Conservation (phyloP, 371 early-diverging fungal species). For the Rhizopus arrhizus region DNA sequence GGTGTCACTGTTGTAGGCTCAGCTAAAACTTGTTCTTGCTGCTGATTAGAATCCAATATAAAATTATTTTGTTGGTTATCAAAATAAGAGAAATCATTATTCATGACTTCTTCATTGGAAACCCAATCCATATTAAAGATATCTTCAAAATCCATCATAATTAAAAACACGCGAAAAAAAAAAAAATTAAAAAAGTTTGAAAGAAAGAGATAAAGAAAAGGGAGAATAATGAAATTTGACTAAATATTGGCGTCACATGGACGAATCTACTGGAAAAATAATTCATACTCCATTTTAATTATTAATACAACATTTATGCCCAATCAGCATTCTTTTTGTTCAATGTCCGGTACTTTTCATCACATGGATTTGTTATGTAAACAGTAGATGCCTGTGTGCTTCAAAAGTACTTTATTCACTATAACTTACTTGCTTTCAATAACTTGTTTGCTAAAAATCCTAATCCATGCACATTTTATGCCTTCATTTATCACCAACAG, state of each 20-base stretch:
- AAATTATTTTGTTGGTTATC: constrained; percentile 23
- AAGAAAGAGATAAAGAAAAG: constrained; percentile 11
- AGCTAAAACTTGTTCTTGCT: constrained; percentile 7
- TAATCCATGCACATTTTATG: too few relatives aligned
- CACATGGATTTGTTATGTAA: too few relatives aligned
- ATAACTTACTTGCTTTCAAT: too few relatives aligned
- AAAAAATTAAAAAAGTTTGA: background rate
- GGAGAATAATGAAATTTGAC: background rate
- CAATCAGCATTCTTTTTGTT: too few relatives aligned
- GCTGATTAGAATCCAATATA: constrained; percentile 12
- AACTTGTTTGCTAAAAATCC: too few relatives aligned
- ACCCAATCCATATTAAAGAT: constrained; percentile 55
- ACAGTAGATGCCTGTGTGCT: too few relatives aligned
- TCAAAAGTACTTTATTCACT: too few relatives aligned
- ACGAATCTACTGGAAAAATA: constrained; percentile 3
- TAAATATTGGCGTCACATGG: background rate
- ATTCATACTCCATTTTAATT: background rate
- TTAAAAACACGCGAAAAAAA: background rate
- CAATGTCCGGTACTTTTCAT: too few relatives aligned
- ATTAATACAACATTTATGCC: background rate
- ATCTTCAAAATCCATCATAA: constrained; percentile 51
- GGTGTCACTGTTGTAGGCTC: background rate
- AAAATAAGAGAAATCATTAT: constrained; percentile 2
- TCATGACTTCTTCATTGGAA: constrained; percentile 17
- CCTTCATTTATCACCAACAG: too few relatives aligned